Percentiles rank a stretch among this genome's conserved stretches.
phyloP scores from a whole-genome alignment of 805 yeast species.

The Nakazawaea wyomingensis region DNA sequence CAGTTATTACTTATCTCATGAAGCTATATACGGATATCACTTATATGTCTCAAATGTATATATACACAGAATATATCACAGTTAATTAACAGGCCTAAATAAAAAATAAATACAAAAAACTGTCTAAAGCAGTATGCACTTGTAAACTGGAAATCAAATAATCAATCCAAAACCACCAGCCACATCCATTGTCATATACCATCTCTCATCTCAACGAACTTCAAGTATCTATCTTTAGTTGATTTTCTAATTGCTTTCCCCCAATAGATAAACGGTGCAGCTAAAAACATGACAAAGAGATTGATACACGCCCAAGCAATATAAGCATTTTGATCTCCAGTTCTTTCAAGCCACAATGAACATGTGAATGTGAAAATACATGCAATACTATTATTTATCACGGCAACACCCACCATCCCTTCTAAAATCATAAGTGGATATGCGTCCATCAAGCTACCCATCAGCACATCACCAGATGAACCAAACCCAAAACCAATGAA shows the following conservation, averaged over 20 bases:
- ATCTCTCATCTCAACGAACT: conserved; percentile 49
- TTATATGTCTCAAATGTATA: too few relatives aligned
- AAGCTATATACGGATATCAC: too few relatives aligned
- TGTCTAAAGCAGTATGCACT: too few relatives aligned
- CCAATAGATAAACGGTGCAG: conserved; percentile 53
- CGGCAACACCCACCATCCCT: conserved; percentile 65
- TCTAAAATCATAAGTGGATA: conserved; percentile 67
- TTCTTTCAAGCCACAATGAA: conserved; percentile 51
- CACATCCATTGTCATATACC: too few relatives aligned
- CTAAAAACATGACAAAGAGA: conserved; percentile 49
- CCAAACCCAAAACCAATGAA: conserved; percentile 68
- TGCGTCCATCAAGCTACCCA: conserved; percentile 62
- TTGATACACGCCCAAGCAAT: conserved; percentile 58
- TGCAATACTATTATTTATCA: conserved; percentile 60
- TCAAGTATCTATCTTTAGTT: conserved; percentile 53
- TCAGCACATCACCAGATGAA: conserved; percentile 65
- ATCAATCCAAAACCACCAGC: too few relatives aligned
- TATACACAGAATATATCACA: too few relatives aligned
- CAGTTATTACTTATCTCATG: too few relatives aligned
- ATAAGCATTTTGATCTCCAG: conserved; percentile 55
- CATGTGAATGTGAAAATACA: conserved; percentile 65
- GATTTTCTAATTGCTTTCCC: conserved; percentile 56
- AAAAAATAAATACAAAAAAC: too few relatives aligned
- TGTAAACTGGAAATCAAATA: too few relatives aligned
- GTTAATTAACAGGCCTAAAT: too few relatives aligned